phyloP scores from a whole-genome alignment of 352 stramenopile genomes.

The Pythium sp. region DNA sequence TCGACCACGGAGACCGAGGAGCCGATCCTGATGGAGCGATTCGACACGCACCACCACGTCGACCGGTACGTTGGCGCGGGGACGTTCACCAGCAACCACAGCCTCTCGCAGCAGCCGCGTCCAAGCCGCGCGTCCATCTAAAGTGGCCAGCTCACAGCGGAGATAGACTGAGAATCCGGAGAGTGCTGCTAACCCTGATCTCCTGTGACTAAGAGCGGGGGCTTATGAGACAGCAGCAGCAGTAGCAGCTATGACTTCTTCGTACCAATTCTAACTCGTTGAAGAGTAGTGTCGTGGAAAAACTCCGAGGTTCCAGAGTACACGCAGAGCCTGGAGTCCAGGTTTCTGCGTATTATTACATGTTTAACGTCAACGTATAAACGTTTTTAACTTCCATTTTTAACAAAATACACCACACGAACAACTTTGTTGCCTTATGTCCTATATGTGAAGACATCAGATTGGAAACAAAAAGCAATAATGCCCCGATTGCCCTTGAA shows the following conservation, averaged over 20 bases:
- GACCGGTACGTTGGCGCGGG: background rate
- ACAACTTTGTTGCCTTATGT: too few relatives aligned
- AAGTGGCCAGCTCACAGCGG: background rate
- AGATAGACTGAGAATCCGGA: background rate
- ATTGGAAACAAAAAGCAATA: too few relatives aligned
- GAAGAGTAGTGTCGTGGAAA: background rate
- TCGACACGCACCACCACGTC: background rate
- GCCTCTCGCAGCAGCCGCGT: slow-evolving; percentile 1
- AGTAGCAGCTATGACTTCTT: background rate
- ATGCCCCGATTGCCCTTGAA: too few relatives aligned
- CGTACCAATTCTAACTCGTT: background rate
- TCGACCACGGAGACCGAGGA: background rate
- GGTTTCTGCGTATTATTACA: background rate
- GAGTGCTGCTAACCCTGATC: background rate
- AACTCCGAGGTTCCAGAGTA: background rate
- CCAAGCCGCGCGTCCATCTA: slow-evolving; percentile 10
- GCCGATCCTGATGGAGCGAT: background rate
- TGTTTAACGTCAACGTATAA: background rate
- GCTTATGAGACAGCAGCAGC: background rate
- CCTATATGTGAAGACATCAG: too few relatives aligned
- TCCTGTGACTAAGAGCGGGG: background rate
- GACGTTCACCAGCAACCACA: background rate
- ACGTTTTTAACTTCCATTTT: background rate
- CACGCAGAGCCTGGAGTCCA: background rate
- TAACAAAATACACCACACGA: background rate